phyloP scores from a whole-genome alignment of 1,284 basidiomycete species.

The Cryptococcus sp. region DNA sequence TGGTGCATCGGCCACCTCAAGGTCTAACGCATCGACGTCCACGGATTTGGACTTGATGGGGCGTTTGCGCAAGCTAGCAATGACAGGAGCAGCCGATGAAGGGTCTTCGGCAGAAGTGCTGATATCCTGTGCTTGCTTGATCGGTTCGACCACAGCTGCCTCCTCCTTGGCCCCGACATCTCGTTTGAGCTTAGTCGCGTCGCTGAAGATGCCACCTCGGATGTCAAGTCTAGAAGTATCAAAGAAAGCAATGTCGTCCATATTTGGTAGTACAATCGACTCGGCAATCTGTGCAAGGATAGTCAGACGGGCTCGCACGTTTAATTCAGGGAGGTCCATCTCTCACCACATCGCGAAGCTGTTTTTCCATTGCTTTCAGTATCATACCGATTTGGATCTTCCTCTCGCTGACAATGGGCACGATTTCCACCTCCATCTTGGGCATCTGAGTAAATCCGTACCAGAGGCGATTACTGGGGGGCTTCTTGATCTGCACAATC shows the following conservation, averaged over 20 bases:
- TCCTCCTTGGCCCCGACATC: constrained; percentile 10
- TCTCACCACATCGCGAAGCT: constrained; percentile 82
- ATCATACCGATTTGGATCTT: constrained; percentile 65
- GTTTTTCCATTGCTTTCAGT: constrained; percentile 82
- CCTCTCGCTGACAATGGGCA: constrained; percentile 87
- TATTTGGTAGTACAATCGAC: constrained; percentile 91
- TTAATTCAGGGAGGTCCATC: background rate
- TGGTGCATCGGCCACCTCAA: constrained; percentile 9
- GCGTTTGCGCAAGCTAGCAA: constrained; percentile 20
- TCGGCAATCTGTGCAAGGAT: constrained; percentile 71
- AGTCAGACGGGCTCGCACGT: background rate
- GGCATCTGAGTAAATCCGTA: constrained; percentile 95
- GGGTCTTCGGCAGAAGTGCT: constrained; percentile 25
- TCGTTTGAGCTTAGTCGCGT: constrained; percentile 59
- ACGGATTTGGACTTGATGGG: constrained; percentile 21
- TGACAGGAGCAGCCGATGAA: constrained; percentile 24
- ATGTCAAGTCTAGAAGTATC: constrained; percentile 67
- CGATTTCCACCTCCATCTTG: constrained; percentile 82
- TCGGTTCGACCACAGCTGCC: background rate
- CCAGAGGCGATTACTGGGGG: constrained; percentile 94
- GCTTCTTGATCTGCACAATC: constrained; percentile 86
- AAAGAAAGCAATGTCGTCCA: constrained; percentile 97
- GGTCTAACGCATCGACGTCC: constrained; percentile 2
- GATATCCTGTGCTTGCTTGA: constrained; percentile 9
- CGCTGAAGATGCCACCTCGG: constrained; percentile 88